Conservation (phyloP, 2,329 filamentous ascomycete species). For the Chaetomium olivaceum region DNA sequence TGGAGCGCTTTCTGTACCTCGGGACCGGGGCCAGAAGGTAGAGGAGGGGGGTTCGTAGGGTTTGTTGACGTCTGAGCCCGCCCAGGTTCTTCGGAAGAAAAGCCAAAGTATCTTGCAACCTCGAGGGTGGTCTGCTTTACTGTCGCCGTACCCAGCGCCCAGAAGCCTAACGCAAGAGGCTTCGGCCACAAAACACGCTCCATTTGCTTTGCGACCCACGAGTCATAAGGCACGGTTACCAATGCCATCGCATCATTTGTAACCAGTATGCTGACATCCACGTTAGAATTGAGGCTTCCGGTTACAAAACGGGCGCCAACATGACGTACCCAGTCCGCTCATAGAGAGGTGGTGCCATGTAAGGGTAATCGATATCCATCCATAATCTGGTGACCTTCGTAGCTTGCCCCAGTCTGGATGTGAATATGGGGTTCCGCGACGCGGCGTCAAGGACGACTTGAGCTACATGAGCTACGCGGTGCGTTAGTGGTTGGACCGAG, state of each 20-base stretch:
- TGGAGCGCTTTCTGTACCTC: slow-evolving; percentile 39
- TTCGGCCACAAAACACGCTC: slow-evolving; percentile 56
- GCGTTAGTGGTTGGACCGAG: not conserved
- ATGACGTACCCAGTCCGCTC: slow-evolving; percentile 57
- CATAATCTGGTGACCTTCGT: slow-evolving; percentile 54
- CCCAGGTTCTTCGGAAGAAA: slow-evolving; percentile 35
- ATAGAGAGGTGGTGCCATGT: slow-evolving; percentile 59
- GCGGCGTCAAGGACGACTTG: slow-evolving; percentile 46
- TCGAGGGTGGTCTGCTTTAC: slow-evolving; percentile 47
- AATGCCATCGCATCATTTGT: slow-evolving; percentile 52
- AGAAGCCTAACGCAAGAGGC: slow-evolving; percentile 52
- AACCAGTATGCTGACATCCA: slow-evolving; percentile 47
- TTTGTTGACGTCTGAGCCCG: not conserved
- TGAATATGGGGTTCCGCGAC: slow-evolving; percentile 46
- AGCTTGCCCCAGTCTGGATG: slow-evolving; percentile 45
- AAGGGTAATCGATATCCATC: slow-evolving; percentile 64
- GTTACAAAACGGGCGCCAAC: not conserved
- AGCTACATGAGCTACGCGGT: slow-evolving; percentile 47
- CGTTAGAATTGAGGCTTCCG: slow-evolving; percentile 30
- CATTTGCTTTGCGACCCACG: slow-evolving; percentile 47
- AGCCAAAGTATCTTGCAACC: slow-evolving; percentile 50
- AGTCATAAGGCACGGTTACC: slow-evolving; percentile 51
- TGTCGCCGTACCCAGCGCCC: slow-evolving; percentile 53
- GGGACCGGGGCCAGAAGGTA: slow-evolving; percentile 35
- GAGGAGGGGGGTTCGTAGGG: slow-evolving; percentile 6